Evolutionary conservation across 2,329 filamentous ascomycete species (phyloP).

Genomic region (Neopestalotiopsis clavispora): DNA sequence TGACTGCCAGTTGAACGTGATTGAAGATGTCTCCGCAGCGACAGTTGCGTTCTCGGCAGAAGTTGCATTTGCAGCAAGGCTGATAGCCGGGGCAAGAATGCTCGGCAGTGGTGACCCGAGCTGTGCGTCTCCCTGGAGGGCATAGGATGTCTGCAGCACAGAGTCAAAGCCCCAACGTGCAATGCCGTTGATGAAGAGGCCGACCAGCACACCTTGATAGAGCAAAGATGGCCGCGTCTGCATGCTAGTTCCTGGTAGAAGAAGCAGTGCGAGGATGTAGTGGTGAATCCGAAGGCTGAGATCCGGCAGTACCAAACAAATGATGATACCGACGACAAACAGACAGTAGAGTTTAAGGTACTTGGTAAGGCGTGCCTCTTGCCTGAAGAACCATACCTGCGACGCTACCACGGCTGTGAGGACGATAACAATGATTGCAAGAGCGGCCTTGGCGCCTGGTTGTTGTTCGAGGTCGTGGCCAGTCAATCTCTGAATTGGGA

Average conservation of each 20-base stretch:
- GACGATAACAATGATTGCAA: constrained; percentile 76
- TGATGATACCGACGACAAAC: constrained; percentile 68
- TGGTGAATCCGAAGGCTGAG: constrained; percentile 88
- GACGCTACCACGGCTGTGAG: constrained; percentile 71
- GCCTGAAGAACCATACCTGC: constrained; percentile 85
- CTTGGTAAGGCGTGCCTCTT: constrained; percentile 78
- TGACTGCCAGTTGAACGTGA: constrained; percentile 62
- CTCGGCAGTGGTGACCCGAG: constrained; percentile 65
- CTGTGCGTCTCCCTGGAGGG: constrained; percentile 72
- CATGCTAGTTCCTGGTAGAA: constrained; percentile 86
- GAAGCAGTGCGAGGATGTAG: constrained; percentile 85
- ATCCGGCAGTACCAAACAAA: constrained; percentile 74
- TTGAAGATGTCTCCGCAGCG: constrained; percentile 58
- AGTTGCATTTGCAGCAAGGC: constrained; percentile 39
- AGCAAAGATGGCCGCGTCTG: constrained; percentile 84
- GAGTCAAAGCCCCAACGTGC: constrained; percentile 93
- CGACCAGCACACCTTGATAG: constrained; percentile 88
- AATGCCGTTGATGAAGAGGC: constrained; percentile 91
- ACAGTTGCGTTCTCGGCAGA: not conserved
- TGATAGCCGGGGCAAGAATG: constrained; percentile 53
- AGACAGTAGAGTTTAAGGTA: constrained; percentile 80
- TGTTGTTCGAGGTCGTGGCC: constrained; percentile 87
- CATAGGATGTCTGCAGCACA: constrained; percentile 80
- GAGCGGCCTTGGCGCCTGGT: constrained; percentile 83
- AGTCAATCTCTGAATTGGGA: constrained; percentile 91